These are phyloP conservation scores for Yamadazyma tumulicola DNA, from an alignment of 805 yeast species.

Conservation along the genomic window DNA sequence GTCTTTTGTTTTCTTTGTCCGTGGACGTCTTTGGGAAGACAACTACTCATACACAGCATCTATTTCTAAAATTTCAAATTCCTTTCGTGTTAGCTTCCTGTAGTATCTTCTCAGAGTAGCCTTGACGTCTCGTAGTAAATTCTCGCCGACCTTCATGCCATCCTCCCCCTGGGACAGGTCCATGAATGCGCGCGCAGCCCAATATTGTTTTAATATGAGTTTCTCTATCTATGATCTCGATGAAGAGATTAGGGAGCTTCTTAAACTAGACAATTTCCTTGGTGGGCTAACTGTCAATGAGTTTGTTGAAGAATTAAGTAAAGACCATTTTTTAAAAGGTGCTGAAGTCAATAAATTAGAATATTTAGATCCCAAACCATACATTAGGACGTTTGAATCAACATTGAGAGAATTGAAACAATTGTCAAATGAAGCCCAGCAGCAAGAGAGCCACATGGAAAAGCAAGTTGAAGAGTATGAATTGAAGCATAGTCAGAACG, in stretches of 20 bases:
- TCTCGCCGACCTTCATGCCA: no score
- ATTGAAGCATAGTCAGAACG: slow-evolving; percentile 63
- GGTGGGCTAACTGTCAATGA: slow-evolving; percentile 72
- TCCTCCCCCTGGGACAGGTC: no score
- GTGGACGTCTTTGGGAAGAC: no score
- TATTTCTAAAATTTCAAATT: no score
- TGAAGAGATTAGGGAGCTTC: slow-evolving; percentile 53
- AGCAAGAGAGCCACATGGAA: slow-evolving; percentile 49
- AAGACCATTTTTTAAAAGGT: slow-evolving; percentile 54
- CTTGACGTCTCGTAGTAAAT: no score
- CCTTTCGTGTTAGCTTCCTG: no score
- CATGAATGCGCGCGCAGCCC: no score
- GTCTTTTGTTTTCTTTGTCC: no score
- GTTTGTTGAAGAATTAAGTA: slow-evolving; percentile 75
- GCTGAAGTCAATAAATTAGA: slow-evolving; percentile 50
- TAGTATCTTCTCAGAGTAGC: no score
- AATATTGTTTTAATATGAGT: slow-evolving; percentile 24
- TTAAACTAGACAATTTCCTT: slow-evolving; percentile 60
- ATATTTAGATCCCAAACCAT: slow-evolving; percentile 86
- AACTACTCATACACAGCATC: no score
- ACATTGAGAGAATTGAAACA: slow-evolving; percentile 68
- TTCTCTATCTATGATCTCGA: slow-evolving; percentile 58
- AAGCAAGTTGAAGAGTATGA: slow-evolving; percentile 59
- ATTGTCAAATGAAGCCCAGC: slow-evolving; percentile 53
- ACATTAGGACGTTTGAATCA: slow-evolving; percentile 87